phyloP scores from a whole-genome alignment of 441 rosid species.

The Populus hybrid region DNA sequence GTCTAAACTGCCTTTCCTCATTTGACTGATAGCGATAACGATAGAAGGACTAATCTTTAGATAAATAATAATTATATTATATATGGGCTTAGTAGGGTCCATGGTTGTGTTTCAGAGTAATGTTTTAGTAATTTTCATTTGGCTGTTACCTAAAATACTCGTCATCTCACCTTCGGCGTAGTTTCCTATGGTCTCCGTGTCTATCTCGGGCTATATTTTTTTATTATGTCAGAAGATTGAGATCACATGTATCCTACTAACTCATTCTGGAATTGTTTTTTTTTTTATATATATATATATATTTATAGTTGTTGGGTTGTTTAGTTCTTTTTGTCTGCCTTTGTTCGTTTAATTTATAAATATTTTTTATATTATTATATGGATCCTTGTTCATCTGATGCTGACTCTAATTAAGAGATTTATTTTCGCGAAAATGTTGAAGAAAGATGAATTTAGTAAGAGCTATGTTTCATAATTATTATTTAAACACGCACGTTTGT shows the following conservation, averaged over 20 bases:
- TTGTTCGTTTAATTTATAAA: not conserved
- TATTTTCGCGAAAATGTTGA: not conserved
- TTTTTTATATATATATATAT: too few species aligned
- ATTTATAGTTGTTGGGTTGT: not conserved
- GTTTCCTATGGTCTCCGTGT: conserved; percentile 15
- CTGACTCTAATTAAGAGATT: not conserved
- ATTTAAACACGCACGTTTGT: not conserved
- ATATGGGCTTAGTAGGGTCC: not conserved
- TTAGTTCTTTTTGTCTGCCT: not conserved
- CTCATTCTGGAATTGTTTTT: too few species aligned
- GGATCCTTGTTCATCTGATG: not conserved
- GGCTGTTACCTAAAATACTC: not conserved
- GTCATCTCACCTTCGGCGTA: conserved; percentile 13
- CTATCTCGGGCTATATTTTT: not conserved
- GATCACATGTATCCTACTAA: too few species aligned
- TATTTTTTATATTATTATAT: too few species aligned
- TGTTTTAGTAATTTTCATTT: conserved; percentile 7
- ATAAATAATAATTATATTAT: too few species aligned
- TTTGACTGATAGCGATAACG: not conserved
- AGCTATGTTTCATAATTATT: not conserved
- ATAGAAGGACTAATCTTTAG: not conserved
- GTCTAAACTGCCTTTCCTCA: not conserved
- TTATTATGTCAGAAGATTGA: too few species aligned
- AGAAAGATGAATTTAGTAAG: not conserved
- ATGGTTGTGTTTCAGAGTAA: not conserved